Evolutionary conservation across 805 yeast genomes (phyloP).

Genomic region (Lipomyces sp.): DNA sequence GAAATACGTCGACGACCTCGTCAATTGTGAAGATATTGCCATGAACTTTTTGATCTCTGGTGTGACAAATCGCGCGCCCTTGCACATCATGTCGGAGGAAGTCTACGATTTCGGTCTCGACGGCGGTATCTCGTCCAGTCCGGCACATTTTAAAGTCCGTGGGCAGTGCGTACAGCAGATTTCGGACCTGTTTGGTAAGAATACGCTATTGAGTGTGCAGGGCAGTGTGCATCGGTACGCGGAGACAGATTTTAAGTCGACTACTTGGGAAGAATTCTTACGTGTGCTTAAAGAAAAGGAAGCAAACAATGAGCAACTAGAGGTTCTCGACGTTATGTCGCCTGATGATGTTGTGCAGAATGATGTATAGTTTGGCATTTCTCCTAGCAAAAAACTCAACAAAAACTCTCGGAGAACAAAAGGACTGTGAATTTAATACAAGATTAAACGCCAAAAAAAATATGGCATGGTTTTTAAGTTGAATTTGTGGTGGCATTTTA

Average conservation of each 20-base stretch:
- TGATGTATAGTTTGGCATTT: conserved; percentile 2
- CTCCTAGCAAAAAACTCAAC: background rate
- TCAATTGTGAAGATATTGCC: conserved; percentile 37
- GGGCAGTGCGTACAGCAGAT: conserved; percentile 31
- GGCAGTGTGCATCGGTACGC: conserved; percentile 27
- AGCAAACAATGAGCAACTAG: conserved; percentile 19
- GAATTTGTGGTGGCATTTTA: background rate
- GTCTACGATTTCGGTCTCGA: conserved; percentile 38
- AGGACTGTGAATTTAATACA: background rate
- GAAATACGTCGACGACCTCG: conserved; percentile 36
- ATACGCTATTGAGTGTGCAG: conserved; percentile 23
- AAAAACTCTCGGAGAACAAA: background rate
- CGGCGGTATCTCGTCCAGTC: conserved; percentile 33
- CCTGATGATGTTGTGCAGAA: conserved; percentile 19
- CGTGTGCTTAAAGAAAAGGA: conserved; percentile 28
- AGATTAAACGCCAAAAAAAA: background rate
- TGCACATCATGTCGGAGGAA: conserved; percentile 31
- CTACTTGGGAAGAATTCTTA: conserved; percentile 36
- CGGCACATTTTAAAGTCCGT: conserved; percentile 29
- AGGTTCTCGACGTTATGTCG: conserved; percentile 6
- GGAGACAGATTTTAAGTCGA: conserved; percentile 35
- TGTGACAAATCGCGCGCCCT: conserved; percentile 28
- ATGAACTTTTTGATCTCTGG: conserved; percentile 36
- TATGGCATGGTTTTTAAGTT: background rate
- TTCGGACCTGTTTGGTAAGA: conserved; percentile 28